These are phyloP conservation scores for Prototheca wickerhamii DNA, from an alignment of 163 green algal genomes.

Conservation along the genomic window DNA sequence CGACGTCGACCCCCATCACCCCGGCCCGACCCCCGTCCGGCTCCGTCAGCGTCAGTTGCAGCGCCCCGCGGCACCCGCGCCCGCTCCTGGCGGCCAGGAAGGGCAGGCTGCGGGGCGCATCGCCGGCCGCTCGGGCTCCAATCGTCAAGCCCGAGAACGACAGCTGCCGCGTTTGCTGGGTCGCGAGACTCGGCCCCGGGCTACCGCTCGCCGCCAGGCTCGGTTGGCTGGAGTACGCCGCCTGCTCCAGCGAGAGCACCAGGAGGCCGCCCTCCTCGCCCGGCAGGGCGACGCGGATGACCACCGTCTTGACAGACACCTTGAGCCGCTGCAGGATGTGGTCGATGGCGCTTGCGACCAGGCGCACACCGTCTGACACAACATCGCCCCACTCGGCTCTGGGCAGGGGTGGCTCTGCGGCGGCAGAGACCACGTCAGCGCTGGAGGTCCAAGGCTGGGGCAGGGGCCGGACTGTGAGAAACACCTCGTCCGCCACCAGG, in stretches of 20 bases:
- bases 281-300: conserved; percentile 22
- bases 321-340: conserved; percentile 33
- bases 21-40: too few relatives aligned
- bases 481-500: conserved; percentile 28
- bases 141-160: background rate
- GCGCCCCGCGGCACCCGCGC: too few relatives aligned
- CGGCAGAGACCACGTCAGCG: background rate
- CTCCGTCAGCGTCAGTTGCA: too few relatives aligned
- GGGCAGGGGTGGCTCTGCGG: background rate
- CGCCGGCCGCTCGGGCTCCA: too few relatives aligned
- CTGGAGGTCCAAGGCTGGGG: background rate
- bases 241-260: background rate
- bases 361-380: conserved; percentile 26
- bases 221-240: background rate
- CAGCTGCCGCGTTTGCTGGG: background rate
- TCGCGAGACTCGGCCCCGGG: too few relatives aligned
- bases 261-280: background rate
- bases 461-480: conserved; percentile 17
- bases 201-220: too few relatives aligned
- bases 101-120: too few relatives aligned
- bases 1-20: too few relatives aligned
- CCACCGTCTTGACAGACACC: conserved; percentile 18
- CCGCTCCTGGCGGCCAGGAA: too few relatives aligned
- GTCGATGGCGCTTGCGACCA: conserved; percentile 36
- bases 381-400: background rate